Evolutionary conservation across 108 stramenopile genomes (phyloP).

Genomic region (Poteriospumella lacustris): DNA sequence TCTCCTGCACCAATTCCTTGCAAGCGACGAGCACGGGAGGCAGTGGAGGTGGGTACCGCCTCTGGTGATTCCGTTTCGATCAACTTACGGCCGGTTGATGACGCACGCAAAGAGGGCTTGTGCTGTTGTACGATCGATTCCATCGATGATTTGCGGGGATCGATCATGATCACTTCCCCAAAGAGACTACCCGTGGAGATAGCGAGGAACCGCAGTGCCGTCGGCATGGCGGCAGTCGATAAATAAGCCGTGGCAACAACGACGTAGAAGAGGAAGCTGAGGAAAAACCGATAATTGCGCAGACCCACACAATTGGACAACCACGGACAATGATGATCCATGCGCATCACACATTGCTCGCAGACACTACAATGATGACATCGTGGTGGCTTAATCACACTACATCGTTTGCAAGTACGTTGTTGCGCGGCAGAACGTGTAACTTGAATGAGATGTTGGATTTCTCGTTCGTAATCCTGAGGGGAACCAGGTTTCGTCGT

Average conservation of each 20-base stretch:
- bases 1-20: too few relatives aligned
- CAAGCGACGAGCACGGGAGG: too few relatives aligned
- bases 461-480: too few relatives aligned
- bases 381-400: slow-evolving; percentile 6
- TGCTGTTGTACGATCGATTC: neutral
- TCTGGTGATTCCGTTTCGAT: neutral
- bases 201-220: too few relatives aligned
- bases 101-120: neutral
- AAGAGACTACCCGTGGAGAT: neutral
- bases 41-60: neutral
- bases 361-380: slow-evolving; percentile 32
- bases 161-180: neutral
- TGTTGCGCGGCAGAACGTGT: neutral
- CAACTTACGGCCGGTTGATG: neutral
- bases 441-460: neutral
- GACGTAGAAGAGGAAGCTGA: neutral
- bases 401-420: slow-evolving; percentile 9
- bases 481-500: slow-evolving; percentile 13
- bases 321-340: slow-evolving; percentile 19
- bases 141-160: too few relatives aligned
- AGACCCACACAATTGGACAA: slow-evolving; percentile 16
- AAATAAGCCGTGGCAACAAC: neutral
- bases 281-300: neutral
- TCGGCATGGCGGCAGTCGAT: too few relatives aligned
- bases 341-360: slow-evolving; percentile 17